Percentiles rank a stretch among this genome's conserved stretches.
Conservation (phyloP, 495 filamentous ascomycete species). For the Ramalina intermedia region DNA sequence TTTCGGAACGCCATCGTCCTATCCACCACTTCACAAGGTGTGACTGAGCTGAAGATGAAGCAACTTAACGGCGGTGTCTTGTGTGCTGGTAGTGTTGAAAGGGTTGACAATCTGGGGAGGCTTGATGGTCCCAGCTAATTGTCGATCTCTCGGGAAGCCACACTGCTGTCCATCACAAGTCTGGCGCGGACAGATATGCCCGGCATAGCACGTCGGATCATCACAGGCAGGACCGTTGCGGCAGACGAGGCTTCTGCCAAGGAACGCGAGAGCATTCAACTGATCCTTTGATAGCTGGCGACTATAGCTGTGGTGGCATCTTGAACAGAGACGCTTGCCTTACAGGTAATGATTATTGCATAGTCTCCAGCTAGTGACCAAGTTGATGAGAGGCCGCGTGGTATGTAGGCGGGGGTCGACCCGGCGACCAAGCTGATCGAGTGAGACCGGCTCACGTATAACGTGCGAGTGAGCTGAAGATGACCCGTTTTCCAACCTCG, state of each 20-base stretch:
- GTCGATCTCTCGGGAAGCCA: neutral
- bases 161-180: neutral
- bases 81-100: too few species aligned
- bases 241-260: neutral
- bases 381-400: neutral
- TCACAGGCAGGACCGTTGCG: neutral
- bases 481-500: neutral
- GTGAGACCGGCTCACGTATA: neutral
- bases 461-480: neutral
- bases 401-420: neutral
- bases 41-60: too few species aligned
- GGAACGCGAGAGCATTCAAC: neutral
- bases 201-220: neutral
- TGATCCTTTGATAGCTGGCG: neutral
- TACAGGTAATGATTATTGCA: conserved; percentile 2
- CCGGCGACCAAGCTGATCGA: neutral
- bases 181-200: neutral
- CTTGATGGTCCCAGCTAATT: neutral
- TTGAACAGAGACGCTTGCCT: neutral
- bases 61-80: too few species aligned
- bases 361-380: neutral
- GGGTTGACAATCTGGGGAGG: too few species aligned
- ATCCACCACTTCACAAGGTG: too few species aligned
- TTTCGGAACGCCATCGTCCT: too few species aligned
- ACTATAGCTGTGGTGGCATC: neutral